Base-by-base conservation (phyloP, 768 basidiomycete genomes). In the Astraeus odoratus region DNA sequence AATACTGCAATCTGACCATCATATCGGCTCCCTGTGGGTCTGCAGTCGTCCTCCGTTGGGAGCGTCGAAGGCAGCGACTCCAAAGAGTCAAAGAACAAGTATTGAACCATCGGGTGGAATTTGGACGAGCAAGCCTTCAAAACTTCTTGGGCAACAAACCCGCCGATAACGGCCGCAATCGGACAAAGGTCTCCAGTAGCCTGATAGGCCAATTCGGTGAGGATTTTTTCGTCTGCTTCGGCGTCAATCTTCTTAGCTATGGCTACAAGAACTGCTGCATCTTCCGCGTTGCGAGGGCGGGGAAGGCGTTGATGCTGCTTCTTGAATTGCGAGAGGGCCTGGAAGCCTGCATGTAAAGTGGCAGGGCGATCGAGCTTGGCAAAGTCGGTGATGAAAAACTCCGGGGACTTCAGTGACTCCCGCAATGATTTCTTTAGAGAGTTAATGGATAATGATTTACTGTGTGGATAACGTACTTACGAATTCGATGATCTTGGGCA, bases 71-170 rank as follows among this genome's bases (percentile, higher is more conserved):
- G 96, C 37, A 98, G 72, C 0, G 95, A 95, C 63, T 99, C 96
- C 38, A 99, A 74, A 8, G 96, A 95, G 65, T 99, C 96, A 59
- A 97, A 93, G 74, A 97, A 99, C 63, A 97, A 72, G 64, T 89
- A 78, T 61, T 99, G 96, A 41, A 92, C 68, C 77, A 92, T 86
- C 1, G 96, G 96, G 57, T 95, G 89, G 73, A 99, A 99, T 70
- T 99, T 99, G 49, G 92, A 91, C 31, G 93, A 93, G 65, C 85
- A 87, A 2, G 95, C 94, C 67, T 99, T 99, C 54, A 99, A 76
- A 18, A 92, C 88, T 61, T 99, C 96, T 65, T 99, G 96, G 7
- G 95, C 96, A 43, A 97, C 92, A 58, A 98, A 98, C 3, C 92
- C 96, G 51, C 96, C 96, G 48, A 97, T 77, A 41, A 98, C 92